Evolutionary conservation across 208 protist species (phyloP).

Genomic region (Wallacemonas collosoma): DNA sequence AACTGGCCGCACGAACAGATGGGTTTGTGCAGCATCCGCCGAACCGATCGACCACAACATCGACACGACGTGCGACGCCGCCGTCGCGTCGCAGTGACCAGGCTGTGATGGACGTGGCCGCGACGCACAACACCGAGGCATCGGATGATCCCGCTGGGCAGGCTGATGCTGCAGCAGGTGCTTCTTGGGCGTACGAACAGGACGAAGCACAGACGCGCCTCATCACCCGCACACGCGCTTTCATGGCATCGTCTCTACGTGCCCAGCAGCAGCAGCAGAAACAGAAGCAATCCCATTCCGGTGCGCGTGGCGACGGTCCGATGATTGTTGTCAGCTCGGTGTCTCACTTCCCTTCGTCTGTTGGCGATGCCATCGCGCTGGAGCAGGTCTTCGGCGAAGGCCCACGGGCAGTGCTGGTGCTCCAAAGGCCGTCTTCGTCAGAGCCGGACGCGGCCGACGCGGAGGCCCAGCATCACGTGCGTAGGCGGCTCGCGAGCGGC

Average conservation of each 20-base stretch:
- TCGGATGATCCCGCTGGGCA: background rate
- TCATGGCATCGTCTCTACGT: background rate
- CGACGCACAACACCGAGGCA: background rate
- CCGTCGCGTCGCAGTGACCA: too few species aligned
- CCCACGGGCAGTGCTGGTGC: conserved; percentile 21
- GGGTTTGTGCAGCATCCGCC: background rate
- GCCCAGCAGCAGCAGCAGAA: background rate
- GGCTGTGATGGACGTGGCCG: background rate
- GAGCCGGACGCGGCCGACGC: background rate
- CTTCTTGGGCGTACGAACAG: conserved; percentile 7
- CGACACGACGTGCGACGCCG: too few species aligned
- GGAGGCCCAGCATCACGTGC: background rate
- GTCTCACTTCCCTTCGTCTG: conserved; percentile 14
- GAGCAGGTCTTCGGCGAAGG: conserved; percentile 19
- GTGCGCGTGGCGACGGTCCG: background rate
- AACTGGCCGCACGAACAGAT: background rate
- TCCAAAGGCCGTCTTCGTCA: background rate
- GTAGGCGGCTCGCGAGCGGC: background rate
- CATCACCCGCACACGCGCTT: background rate
- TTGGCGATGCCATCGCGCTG: conserved; percentile 23
- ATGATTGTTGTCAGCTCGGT: background rate
- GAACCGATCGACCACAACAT: too few species aligned
- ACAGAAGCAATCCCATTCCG: background rate
- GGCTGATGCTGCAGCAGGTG: background rate
- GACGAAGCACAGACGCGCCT: conserved; percentile 5